Evolutionary conservation across 768 basidiomycete species (phyloP), one percentile per base, ranked within the genome.

Genomic region (Pleurotus citrinopileatus): DNA sequence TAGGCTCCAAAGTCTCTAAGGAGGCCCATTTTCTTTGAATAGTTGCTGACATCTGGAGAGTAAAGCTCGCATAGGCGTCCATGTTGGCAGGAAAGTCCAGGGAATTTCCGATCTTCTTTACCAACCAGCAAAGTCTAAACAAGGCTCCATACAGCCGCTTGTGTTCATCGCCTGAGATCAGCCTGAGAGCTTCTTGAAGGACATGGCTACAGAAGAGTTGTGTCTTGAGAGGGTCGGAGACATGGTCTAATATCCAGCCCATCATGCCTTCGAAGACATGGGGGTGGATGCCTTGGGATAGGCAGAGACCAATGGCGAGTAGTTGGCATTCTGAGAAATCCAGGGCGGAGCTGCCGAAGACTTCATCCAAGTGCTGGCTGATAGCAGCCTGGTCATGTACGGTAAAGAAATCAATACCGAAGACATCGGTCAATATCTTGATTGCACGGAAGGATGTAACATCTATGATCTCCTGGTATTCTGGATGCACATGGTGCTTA

Each of bases 311-410:
- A 15, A 48, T 10, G n/a, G 46, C 27, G 15, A 48, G 22, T 48
- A 48, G 12, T 27, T 48, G 46, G 27, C 46, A 48, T 22, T 48
- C 46, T 15, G 46, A 48, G 8, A 48, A 48, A 17, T 48, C 46
- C 17, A 48, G 8, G 46, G 46, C 46, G 27, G 26, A 15, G 2
- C 17, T 27, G 17, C 46, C 46, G 27, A 48, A 48, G 2, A 48
- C 46, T 4, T 27, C 28, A 29, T 48, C 46, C 25, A 48, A 1
- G 5, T 29, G 46, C 4, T 48, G 25, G 20, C 29, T 34, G 9
- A 48, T 48, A 9, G 13, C 17, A 6, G 13, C 13, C 28, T 26
- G 46, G 27, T 27, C 25, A 29, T 48, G 13, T 4, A 27, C 22
- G n/a, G 25, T 48, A 5, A 48, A 48, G 27, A 48, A 48, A 15